Evolutionary conservation across 2,329 filamentous ascomycete genomes (phyloP).

Genomic region (Aphanocladium album): DNA sequence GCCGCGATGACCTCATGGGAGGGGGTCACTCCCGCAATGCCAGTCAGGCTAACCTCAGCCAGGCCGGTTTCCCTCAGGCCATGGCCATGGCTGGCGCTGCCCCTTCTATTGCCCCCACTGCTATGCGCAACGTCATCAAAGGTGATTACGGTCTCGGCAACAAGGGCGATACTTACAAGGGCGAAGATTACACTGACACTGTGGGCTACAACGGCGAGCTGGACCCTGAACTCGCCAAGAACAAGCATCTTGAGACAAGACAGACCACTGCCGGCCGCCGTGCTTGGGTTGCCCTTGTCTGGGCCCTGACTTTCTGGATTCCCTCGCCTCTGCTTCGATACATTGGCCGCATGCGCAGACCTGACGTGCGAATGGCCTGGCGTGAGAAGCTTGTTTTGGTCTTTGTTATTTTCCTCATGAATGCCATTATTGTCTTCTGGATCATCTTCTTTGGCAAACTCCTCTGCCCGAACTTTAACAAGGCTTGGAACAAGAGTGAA

Average conservation of each 20-base stretch:
- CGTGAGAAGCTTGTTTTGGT: conserved; percentile 87
- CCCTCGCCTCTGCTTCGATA: conserved; percentile 77
- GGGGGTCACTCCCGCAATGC: conserved; percentile 47
- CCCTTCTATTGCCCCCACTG: conserved; percentile 58
- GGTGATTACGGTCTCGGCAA: conserved; percentile 86
- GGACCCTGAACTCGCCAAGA: conserved; percentile 73
- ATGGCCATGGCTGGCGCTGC: conserved; percentile 18
- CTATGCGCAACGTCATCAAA: conserved; percentile 49
- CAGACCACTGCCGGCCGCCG: conserved; percentile 60
- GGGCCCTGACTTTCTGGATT: conserved; percentile 89
- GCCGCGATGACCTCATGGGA: conserved; percentile 64
- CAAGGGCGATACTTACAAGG: conserved; percentile 76
- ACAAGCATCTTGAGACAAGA: conserved; percentile 70
- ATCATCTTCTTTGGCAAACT: conserved; percentile 81
- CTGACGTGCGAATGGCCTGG: conserved; percentile 96
- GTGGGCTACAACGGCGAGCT: conserved; percentile 63
- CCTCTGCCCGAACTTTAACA: conserved; percentile 86
- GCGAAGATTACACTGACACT: conserved; percentile 68
- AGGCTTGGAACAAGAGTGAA: conserved; percentile 73
- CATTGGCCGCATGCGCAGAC: conserved; percentile 91
- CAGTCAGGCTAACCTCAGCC: conserved; percentile 52
- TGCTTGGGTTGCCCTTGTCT: conserved; percentile 76
- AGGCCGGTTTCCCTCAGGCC: conserved; percentile 41
- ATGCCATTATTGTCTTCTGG: conserved; percentile 81
- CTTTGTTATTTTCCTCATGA: conserved; percentile 73